A percentile compares a stretch with the other conserved stretches of the same genome.
These are phyloP conservation scores for Exsudoporus floridanus DNA, from an alignment of 1,284 basidiomycete genomes.

Conservation along the genomic window DNA sequence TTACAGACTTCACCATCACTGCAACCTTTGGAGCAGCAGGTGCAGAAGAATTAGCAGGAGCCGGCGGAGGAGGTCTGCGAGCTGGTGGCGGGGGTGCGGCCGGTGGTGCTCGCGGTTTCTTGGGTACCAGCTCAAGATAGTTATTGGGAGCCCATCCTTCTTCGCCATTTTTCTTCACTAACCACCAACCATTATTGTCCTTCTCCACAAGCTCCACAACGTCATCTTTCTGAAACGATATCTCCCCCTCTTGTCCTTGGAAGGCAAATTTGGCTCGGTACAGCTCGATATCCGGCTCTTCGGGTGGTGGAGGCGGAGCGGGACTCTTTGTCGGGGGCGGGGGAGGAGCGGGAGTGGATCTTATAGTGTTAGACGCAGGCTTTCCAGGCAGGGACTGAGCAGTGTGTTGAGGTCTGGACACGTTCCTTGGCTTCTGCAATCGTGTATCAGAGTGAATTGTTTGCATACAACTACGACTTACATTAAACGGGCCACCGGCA, in stretches of 20 bases:
- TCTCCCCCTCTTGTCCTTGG: slow-evolving; percentile 88
- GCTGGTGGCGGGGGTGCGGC: slow-evolving; percentile 71
- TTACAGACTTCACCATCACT: slow-evolving; percentile 45
- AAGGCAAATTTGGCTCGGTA: slow-evolving; percentile 91
- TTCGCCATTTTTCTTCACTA: slow-evolving; percentile 80
- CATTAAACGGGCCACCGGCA: slow-evolving; percentile 72
- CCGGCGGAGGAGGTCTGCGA: slow-evolving; percentile 48
- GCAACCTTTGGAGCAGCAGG: slow-evolving; percentile 38
- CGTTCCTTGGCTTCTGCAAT: slow-evolving; percentile 45
- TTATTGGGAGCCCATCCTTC: slow-evolving; percentile 98
- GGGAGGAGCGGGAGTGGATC: slow-evolving; percentile 30
- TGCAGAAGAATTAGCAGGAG: slow-evolving; percentile 37
- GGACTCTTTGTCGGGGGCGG: slow-evolving; percentile 43
- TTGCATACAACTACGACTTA: slow-evolving; percentile 27
- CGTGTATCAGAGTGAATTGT: slow-evolving; percentile 7
- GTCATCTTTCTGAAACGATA: slow-evolving; percentile 89
- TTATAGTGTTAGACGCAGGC: slow-evolving; percentile 28
- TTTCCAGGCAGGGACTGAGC: slow-evolving; percentile 60
- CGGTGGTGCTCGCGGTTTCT: slow-evolving; percentile 56
- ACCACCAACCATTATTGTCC: slow-evolving; percentile 97
- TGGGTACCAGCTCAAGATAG: slow-evolving; percentile 81
- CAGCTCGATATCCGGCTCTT: slow-evolving; percentile 67
- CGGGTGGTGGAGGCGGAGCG: slow-evolving; percentile 48
- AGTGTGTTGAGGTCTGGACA: slow-evolving; percentile 55
- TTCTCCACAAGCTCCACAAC: slow-evolving; percentile 91